These are phyloP conservation scores for Exophiala alcalophila DNA, from an alignment of 2,329 filamentous ascomycete genomes.

Conservation along the genomic window DNA sequence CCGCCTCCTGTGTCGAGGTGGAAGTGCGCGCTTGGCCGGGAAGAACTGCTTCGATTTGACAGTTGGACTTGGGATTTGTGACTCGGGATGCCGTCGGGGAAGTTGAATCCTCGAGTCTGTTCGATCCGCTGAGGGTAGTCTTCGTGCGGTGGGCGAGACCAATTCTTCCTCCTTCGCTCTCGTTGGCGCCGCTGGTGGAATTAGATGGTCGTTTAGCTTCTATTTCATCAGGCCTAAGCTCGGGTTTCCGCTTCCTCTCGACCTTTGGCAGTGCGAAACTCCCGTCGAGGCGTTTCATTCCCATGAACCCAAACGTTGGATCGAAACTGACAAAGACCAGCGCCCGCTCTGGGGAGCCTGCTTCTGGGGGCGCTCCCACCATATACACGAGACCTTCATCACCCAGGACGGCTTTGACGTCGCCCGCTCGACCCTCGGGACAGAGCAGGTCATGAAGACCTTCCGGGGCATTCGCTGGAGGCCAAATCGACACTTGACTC, in stretches of 20 bases:
- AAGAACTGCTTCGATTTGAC: too few species aligned
- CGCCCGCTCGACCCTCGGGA: conserved; percentile 36
- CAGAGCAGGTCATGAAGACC: conserved; percentile 41
- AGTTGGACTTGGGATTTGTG: too few species aligned
- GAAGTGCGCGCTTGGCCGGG: too few species aligned
- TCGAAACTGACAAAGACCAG: conserved; percentile 43
- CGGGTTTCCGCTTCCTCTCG: conserved; percentile 13
- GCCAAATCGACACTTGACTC: conserved; percentile 44
- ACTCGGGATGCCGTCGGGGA: too few species aligned
- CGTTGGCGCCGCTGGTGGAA: too few species aligned
- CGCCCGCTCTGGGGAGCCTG: conserved; percentile 32
- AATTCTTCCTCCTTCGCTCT: too few species aligned
- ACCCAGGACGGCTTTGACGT: conserved; percentile 38
- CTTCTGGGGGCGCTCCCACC: conserved; percentile 31
- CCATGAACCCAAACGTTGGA: conserved; percentile 35
- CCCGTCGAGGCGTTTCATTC: conserved; percentile 26
- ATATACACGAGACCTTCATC: conserved; percentile 44
- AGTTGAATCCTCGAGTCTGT: too few species aligned
- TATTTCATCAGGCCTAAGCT: too few species aligned
- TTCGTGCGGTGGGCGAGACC: too few species aligned
- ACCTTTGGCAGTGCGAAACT: conserved; percentile 4
- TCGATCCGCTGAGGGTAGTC: too few species aligned
- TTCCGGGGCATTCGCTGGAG: conserved; percentile 38
- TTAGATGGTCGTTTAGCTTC: too few species aligned
- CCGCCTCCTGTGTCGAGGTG: too few species aligned